These are phyloP conservation scores for Astrocystis sublimbata DNA, from an alignment of 495 filamentous ascomycete genomes.

Conservation along the genomic window DNA sequence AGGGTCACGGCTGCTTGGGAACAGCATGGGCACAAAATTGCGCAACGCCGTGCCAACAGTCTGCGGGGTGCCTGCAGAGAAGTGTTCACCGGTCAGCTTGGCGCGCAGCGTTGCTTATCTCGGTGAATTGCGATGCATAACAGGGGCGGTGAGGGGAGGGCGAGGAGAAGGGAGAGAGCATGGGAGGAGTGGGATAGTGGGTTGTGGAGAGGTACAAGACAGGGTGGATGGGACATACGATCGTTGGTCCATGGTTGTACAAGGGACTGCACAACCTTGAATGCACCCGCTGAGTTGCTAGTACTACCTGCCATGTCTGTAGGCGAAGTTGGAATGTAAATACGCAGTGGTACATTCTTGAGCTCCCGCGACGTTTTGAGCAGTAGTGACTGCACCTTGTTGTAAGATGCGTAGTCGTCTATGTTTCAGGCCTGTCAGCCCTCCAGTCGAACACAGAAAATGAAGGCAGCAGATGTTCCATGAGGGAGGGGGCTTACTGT, in stretches of 20 bases:
- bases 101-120: background rate
- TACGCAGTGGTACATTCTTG: slow-evolving; percentile 77
- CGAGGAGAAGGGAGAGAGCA: too few relatives aligned
- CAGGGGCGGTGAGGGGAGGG: too few relatives aligned
- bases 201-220: background rate
- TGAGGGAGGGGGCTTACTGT: slow-evolving; percentile 55
- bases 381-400: slow-evolving; percentile 72
- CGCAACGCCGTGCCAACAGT: slow-evolving; percentile 84
- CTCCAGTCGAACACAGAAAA: background rate
- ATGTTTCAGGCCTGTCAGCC: background rate
- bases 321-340: slow-evolving; percentile 80
- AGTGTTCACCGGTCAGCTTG: slow-evolving; percentile 6
- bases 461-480: background rate
- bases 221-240: slow-evolving; percentile 32
- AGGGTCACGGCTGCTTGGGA: slow-evolving; percentile 81
- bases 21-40: slow-evolving; percentile 73
- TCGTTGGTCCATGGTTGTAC: slow-evolving; percentile 50
- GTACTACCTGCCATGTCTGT: slow-evolving; percentile 37
- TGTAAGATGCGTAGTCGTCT: slow-evolving; percentile 76
- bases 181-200: too few relatives aligned
- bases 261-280: slow-evolving; percentile 71
- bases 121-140: background rate
- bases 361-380: slow-evolving; percentile 74
- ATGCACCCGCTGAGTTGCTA: slow-evolving; percentile 44
- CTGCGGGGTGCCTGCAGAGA: slow-evolving; percentile 51